Base-by-base conservation (phyloP, 208 protist genomes). In the Novymonas esmeraldas region DNA sequence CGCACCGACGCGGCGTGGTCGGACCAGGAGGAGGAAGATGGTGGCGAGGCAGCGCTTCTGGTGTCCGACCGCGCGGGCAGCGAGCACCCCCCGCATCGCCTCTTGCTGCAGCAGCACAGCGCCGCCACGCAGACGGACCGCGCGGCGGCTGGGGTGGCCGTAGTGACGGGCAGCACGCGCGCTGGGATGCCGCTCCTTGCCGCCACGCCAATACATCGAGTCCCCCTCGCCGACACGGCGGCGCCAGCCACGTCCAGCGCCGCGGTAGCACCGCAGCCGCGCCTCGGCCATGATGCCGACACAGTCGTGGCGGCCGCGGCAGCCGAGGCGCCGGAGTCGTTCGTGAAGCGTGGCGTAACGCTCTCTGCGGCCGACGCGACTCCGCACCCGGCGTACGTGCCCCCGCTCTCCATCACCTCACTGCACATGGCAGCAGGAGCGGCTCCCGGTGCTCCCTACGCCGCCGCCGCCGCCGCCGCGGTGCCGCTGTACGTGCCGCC, bases 401-500 rank as follows among this genome's bases (percentile, higher is more conserved):
- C 48, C 20, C 48, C 10, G 10, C 11, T 52, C n/a, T 29, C 26
- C 14, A 28, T 18, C 6, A 5, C 31, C 34, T 6, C 54, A 26
- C 29, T 9, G 31, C 29, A 57, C 14, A 14, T 33, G 39, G 16
- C 52, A 3, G 51, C 50, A 6, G 26, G 50, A 42, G 9, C 22
- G 11, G 18, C 34, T 44, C 34, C 29, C 33, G 9, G 34, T n/a
- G n/a, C n/a, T n/a, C n/a, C n/a, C n/a, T n/a, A n/a, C n/a, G n/a
- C n/a, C n/a, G n/a, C n/a, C n/a, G 9, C 24, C 20, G 13, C 51
- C 10, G 4, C 60, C 26, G 13, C 31, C 20, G 10, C 24, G 6
- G 54, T 73, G 33, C 69, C 69, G 36, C 58, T 66, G 29, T 83
- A 67, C 48, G 64, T 73, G 20, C 79, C 79, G n/a, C 38, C 67